Percentiles rank a stretch among this genome's conserved stretches.
These are phyloP conservation scores for Metschnikowia kunwiensis DNA, from an alignment of 805 yeast genomes.

Conservation along the genomic window DNA sequence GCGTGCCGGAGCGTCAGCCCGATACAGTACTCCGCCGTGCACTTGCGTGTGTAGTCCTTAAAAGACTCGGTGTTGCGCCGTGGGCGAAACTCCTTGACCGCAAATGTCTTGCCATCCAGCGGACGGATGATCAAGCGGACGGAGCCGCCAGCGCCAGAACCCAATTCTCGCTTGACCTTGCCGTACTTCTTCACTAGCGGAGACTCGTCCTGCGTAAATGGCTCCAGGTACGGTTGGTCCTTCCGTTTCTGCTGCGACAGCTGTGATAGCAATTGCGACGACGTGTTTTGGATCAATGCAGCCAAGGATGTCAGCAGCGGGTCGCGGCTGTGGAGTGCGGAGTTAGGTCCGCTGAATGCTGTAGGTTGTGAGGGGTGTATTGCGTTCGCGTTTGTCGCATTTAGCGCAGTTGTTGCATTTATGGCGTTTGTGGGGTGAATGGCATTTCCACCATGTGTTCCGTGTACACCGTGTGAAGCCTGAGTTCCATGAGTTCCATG, in stretches of 20 bases:
- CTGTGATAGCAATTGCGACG: conserved; percentile 21
- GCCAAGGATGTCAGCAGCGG: conserved; percentile 19
- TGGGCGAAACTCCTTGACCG: conserved; percentile 79
- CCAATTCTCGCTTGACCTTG: conserved; percentile 68
- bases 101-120: conserved; percentile 68
- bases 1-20: conserved; percentile 83
- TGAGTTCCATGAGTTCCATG: not conserved
- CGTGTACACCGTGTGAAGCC: too few species aligned
- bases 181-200: conserved; percentile 56
- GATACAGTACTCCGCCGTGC: conserved; percentile 85
- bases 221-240: conserved; percentile 16
- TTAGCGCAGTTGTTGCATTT: not conserved
- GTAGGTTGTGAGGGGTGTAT: too few species aligned
- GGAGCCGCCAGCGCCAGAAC: conserved; percentile 87
- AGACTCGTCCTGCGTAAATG: conserved; percentile 23
- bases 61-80: conserved; percentile 65
- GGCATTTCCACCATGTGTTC: too few species aligned
- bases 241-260: conserved; percentile 25
- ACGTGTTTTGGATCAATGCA: conserved; percentile 19
- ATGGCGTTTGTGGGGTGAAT: too few species aligned
- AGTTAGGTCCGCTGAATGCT: not conserved
- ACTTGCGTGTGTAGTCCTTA: conserved; percentile 79
- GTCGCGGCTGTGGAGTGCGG: conserved; percentile 12
- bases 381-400: not conserved
- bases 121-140: conserved; percentile 71